Conservation (phyloP, 306 rosid species). For the Corylus avellana region DNA sequence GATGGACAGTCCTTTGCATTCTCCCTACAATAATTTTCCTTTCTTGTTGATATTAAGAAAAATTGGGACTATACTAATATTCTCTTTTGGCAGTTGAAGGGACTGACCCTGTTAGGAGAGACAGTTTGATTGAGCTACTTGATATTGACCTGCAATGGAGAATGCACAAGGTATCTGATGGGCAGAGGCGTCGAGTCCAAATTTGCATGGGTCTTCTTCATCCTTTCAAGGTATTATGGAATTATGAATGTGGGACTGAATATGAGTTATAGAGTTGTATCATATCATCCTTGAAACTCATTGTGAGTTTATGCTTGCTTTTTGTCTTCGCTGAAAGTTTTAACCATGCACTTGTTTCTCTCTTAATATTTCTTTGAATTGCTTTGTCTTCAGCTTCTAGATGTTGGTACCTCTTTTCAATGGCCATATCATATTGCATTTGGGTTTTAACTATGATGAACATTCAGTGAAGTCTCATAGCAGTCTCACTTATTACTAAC, state of each 20-base stretch:
- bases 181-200: constrained; percentile 96
- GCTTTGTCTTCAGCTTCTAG: background rate
- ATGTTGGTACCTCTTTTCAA: background rate
- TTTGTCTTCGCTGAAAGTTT: background rate
- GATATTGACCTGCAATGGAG: constrained; percentile 91
- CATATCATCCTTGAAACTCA: background rate
- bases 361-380: background rate
- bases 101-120: constrained; percentile 77
- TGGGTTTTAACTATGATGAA: background rate
- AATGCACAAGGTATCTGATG: constrained; percentile 98
- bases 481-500: background rate
- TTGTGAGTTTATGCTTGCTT: background rate
- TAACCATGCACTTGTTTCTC: background rate
- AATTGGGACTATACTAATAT: constrained; percentile 3
- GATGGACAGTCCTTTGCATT: background rate
- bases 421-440: background rate
- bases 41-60: constrained; percentile 14
- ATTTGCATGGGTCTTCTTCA: constrained; percentile 96
- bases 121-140: constrained; percentile 79
- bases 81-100: constrained; percentile 79
- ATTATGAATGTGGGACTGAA: background rate
- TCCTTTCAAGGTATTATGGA: constrained; percentile 74
- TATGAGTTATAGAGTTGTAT: background rate
- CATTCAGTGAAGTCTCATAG: background rate
- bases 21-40: constrained; percentile 12